Conservation (phyloP, 257 asterid genomes). For the Nicotiana tabacum region DNA sequence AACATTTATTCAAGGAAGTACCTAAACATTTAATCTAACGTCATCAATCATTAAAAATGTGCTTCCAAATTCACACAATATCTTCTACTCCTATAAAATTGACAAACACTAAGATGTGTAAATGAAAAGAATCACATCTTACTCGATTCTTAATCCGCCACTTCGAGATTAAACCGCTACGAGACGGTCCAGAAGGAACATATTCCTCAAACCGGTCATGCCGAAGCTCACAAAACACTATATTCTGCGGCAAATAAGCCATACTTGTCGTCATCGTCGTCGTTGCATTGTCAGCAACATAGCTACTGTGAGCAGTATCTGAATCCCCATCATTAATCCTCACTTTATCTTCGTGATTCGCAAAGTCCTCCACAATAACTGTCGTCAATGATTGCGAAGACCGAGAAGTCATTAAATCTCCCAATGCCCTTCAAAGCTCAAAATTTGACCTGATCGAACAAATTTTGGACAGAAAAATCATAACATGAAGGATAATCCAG, state of each 20-base stretch:
- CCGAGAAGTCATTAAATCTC: constrained; percentile 86
- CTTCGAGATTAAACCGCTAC: constrained; percentile 77
- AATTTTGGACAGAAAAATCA: constrained; percentile 31
- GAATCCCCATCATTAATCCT: constrained; percentile 33
- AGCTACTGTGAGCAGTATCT: constrained; percentile 64
- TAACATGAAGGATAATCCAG: background rate
- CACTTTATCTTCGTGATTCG: constrained; percentile 38
- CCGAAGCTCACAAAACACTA: constrained; percentile 83
- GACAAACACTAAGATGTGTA: background rate
- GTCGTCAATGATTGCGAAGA: constrained; percentile 67
- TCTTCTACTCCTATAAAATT: background rate
- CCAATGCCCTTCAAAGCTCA: constrained; percentile 81
- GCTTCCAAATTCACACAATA: background rate
- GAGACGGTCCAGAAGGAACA: constrained; percentile 69
- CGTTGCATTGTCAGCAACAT: constrained; percentile 5
- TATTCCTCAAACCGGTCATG: constrained; percentile 85
- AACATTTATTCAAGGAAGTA: background rate
- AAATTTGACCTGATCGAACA: constrained; percentile 72
- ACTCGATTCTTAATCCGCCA: constrained; percentile 90
- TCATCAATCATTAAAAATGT: background rate
- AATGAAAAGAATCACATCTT: constrained; percentile 18
- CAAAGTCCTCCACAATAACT: constrained; percentile 44
- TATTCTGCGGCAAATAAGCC: constrained; percentile 77
- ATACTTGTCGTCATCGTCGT: constrained; percentile 60
- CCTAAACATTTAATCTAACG: background rate